Percentiles rank a stretch among this genome's conserved stretches.
These are phyloP conservation scores for Neoboletus subvelutipes DNA, from an alignment of 768 basidiomycete species.

Conservation along the genomic window DNA sequence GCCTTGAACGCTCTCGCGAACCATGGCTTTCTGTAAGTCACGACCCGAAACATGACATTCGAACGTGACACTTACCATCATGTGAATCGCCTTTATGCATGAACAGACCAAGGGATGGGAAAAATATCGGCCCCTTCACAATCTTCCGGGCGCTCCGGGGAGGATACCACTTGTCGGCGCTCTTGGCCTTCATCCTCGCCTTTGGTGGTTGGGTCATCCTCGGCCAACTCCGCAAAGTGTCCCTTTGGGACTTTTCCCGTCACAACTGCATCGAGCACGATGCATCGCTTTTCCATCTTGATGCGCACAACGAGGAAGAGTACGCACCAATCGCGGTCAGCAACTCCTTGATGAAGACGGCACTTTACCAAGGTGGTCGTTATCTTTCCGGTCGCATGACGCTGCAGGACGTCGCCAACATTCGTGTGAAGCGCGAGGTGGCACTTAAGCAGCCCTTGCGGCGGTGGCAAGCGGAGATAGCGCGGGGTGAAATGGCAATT, in stretches of 20 bases:
- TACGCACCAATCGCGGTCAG: conserved; percentile 50
- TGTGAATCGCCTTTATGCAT: not conserved
- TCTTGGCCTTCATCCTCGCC: conserved; percentile 48
- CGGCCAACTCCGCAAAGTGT: conserved; percentile 32
- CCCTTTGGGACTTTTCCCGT: conserved; percentile 42
- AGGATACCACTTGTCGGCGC: conserved; percentile 50
- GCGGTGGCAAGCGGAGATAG: conserved; percentile 53
- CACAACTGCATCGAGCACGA: conserved; percentile 59
- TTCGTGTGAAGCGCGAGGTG: conserved; percentile 51
- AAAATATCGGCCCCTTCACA: conserved; percentile 40
- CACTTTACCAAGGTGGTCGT: conserved; percentile 38
- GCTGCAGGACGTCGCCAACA: conserved; percentile 42
- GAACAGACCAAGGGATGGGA: conserved; percentile 50
- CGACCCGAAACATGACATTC: not conserved
- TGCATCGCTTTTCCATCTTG: conserved; percentile 54
- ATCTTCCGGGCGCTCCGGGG: conserved; percentile 44
- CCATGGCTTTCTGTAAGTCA: conserved; percentile 68
- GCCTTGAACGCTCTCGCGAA: conserved; percentile 75
- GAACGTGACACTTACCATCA: not conserved
- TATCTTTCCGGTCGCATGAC: conserved; percentile 31
- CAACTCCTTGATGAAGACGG: conserved; percentile 37
- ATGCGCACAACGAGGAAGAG: conserved; percentile 41
- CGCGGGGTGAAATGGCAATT: conserved; percentile 65
- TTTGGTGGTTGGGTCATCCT: conserved; percentile 49
- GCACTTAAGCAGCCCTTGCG: conserved; percentile 37